phyloP scores from a whole-genome alignment of 1,284 basidiomycete genomes.

The Cryptococcus wingfieldii region DNA sequence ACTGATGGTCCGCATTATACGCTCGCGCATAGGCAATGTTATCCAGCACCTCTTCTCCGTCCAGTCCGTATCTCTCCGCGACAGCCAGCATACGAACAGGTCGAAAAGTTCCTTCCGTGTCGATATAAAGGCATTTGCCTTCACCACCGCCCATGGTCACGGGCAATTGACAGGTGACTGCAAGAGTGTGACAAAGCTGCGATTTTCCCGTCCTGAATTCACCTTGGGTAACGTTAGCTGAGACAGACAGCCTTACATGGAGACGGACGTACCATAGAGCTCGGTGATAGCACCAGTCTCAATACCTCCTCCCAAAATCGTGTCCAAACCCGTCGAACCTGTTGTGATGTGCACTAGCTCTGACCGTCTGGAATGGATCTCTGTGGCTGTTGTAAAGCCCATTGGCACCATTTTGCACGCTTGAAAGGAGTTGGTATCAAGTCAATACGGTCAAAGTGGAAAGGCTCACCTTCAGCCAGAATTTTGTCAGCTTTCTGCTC shows the following conservation, averaged over 20 bases:
- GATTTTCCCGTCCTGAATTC: slow-evolving; percentile 99
- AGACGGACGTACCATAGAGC: slow-evolving; percentile 65
- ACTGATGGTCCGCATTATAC: slow-evolving; percentile 98
- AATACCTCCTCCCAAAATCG: slow-evolving; percentile 90
- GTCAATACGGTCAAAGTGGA: background rate
- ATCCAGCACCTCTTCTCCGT: slow-evolving; percentile 95
- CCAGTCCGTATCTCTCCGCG: slow-evolving; percentile 90
- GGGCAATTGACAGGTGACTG: slow-evolving; percentile 95
- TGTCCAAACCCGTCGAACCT: slow-evolving; percentile 92
- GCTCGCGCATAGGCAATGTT: slow-evolving; percentile 98
- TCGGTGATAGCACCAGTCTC: slow-evolving; percentile 99
- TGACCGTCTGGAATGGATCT: slow-evolving; percentile 90
- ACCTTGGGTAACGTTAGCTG: slow-evolving; percentile 17
- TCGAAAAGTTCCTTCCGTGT: slow-evolving; percentile 98
- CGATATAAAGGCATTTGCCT: slow-evolving; percentile 98
- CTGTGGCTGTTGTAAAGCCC: slow-evolving; percentile 97
- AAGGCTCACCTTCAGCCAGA: slow-evolving; percentile 69
- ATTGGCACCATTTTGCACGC: slow-evolving; percentile 95
- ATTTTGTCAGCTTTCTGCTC: slow-evolving; percentile 99
- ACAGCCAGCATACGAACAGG: slow-evolving; percentile 91
- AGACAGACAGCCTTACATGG: no score
- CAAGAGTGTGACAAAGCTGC: slow-evolving; percentile 95
- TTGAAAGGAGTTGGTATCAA: slow-evolving; percentile 43
- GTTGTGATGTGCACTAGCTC: slow-evolving; percentile 97
- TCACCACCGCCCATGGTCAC: slow-evolving; percentile 98